Evolutionary conservation across 169 alveolate species (phyloP).

Genomic region (Plasmodium fragile): DNA sequence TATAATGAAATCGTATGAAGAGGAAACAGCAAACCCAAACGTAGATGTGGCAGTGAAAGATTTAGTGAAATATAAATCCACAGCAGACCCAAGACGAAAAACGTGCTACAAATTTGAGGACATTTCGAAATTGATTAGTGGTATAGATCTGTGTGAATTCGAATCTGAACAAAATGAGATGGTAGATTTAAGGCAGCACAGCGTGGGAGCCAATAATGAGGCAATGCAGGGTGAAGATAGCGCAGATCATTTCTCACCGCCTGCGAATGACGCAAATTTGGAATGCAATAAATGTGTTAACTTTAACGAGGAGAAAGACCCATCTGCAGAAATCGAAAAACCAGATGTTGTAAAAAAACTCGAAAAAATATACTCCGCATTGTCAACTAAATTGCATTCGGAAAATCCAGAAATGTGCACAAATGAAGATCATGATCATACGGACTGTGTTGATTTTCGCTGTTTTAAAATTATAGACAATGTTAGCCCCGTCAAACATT

Average conservation of each 20-base stretch:
- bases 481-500: conserved; percentile 54
- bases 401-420: conserved; percentile 41
- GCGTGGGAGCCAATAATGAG: conserved; percentile 1
- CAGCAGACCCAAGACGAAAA: conserved; percentile 8
- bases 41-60: not conserved
- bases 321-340: conserved; percentile 52
- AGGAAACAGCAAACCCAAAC: not conserved
- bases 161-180: conserved; percentile 9
- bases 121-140: conserved; percentile 30
- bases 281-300: conserved; percentile 2
- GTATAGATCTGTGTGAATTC: conserved; percentile 18
- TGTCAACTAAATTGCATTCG: conserved; percentile 60
- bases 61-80: not conserved
- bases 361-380: conserved; percentile 39
- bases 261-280: not conserved
- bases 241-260: not conserved
- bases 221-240: conserved; percentile 7
- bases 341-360: conserved; percentile 42
- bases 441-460: conserved; percentile 59
- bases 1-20: conserved; percentile 16
- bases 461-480: conserved; percentile 68
- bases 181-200: not conserved
- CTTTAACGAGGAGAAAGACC: not conserved
- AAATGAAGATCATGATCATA: conserved; percentile 37
- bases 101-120: conserved; percentile 36